A percentile compares a stretch with the other conserved stretches of the same genome.
phyloP scores from a whole-genome alignment of 352 stramenopile species.

The Thalassiosira delicatula region DNA sequence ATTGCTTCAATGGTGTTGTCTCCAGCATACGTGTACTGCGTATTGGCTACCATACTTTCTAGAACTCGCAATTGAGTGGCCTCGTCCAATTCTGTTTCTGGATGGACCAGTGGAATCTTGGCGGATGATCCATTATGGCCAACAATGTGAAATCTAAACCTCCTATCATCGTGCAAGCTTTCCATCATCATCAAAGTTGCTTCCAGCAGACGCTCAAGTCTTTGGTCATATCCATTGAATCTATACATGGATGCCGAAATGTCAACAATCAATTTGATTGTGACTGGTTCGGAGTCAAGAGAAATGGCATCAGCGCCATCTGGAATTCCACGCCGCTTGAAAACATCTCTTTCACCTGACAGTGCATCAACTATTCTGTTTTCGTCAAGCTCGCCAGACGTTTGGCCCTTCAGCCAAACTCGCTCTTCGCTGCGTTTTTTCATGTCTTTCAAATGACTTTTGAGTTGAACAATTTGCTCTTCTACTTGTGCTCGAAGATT shows the following conservation, averaged over 20 bases:
- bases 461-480: constrained; percentile 71
- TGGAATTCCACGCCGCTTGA: constrained; percentile 89
- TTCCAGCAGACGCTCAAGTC: constrained; percentile 91
- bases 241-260: constrained; percentile 88
- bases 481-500: constrained; percentile 69
- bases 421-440: constrained; percentile 88
- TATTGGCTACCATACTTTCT: constrained; percentile 92
- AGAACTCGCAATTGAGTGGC: constrained; percentile 91
- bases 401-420: constrained; percentile 92
- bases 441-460: constrained; percentile 86
- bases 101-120: constrained; percentile 90
- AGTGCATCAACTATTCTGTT: constrained; percentile 92
- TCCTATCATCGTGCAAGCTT: constrained; percentile 88
- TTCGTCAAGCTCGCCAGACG: constrained; percentile 94
- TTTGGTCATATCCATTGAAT: constrained; percentile 93
- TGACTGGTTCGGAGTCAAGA: constrained; percentile 80
- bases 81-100: constrained; percentile 84
- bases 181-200: constrained; percentile 96
- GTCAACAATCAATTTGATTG: constrained; percentile 92
- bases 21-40: constrained; percentile 91
- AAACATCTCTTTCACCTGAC: constrained; percentile 91
- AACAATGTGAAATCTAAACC: constrained; percentile 90
- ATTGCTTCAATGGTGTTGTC: constrained; percentile 94
- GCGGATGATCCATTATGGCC: constrained; percentile 90
- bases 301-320: constrained; percentile 60